Percentiles rank a stretch among this genome's conserved stretches.
phyloP scores from a whole-genome alignment of 192 early-diverging fungal species.

The Entrophospora sp. region DNA sequence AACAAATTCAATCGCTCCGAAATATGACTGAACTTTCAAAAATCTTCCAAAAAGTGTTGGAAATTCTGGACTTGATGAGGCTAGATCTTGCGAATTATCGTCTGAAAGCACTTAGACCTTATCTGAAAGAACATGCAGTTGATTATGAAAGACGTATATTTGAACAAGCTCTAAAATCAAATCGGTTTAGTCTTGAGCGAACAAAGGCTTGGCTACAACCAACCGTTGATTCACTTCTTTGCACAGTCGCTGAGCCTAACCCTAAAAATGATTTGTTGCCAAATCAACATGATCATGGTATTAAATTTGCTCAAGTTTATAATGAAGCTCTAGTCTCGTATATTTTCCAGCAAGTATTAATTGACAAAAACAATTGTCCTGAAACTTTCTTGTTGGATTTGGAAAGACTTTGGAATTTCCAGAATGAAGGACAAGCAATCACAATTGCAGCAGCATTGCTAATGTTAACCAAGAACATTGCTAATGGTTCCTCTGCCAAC shows the following conservation, averaged over 20 bases:
- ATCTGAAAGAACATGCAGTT: constrained; percentile 58
- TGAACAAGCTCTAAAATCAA: constrained; percentile 37
- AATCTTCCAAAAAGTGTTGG: constrained; percentile 39
- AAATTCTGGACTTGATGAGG: constrained; percentile 66
- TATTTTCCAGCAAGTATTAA: constrained; percentile 37
- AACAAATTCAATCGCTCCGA: constrained; percentile 27
- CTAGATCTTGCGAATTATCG: constrained; percentile 76
- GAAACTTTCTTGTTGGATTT: constrained; percentile 67
- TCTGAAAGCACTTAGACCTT: constrained; percentile 56
- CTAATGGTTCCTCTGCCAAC: not conserved
- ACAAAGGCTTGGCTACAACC: constrained; percentile 56
- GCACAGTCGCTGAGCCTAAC: constrained; percentile 37
- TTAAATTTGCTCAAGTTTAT: constrained; percentile 9
- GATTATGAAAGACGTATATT: constrained; percentile 70
- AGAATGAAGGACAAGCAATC: constrained; percentile 66
- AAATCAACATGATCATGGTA: constrained; percentile 2
- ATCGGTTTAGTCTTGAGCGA: constrained; percentile 33
- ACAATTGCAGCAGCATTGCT: constrained; percentile 57
- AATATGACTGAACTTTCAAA: constrained; percentile 36
- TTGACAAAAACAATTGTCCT: constrained; percentile 34
- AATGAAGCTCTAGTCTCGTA: constrained; percentile 27
- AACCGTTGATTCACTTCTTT: constrained; percentile 25
- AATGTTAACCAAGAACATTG: constrained; percentile 61
- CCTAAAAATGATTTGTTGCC: constrained; percentile 33
- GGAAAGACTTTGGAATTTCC: constrained; percentile 50